phyloP scores from a whole-genome alignment of 2,329 filamentous ascomycete species.

The Aureobasidium sp. region DNA sequence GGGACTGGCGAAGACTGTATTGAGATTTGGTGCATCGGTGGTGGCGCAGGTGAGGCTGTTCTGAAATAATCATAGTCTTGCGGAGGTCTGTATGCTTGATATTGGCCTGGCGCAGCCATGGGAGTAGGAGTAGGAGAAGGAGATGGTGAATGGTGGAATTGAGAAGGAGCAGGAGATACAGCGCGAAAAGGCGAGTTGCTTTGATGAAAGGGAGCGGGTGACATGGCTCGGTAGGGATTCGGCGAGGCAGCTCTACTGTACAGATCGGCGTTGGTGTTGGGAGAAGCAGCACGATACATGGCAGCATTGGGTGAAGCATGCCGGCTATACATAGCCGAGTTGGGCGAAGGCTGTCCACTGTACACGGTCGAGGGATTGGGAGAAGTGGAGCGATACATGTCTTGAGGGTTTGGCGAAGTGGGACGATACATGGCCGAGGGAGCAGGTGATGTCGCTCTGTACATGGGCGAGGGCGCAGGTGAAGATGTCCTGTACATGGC shows the following conservation, averaged over 20 bases:
- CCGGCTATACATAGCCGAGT: neutral
- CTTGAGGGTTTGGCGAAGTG: constrained; percentile 15
- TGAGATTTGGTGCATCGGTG: constrained; percentile 27
- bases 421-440: constrained; percentile 18
- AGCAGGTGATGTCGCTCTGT: constrained; percentile 20
- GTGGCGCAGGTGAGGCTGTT: constrained; percentile 37
- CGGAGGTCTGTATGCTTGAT: constrained; percentile 19
- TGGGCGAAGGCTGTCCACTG: constrained; percentile 13
- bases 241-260: constrained; percentile 15
- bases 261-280: constrained; percentile 9
- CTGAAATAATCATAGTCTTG: constrained; percentile 29
- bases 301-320: neutral
- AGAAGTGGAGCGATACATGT: constrained; percentile 21
- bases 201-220: constrained; percentile 4
- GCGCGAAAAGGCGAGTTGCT: constrained; percentile 16
- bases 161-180: constrained; percentile 25
- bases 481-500: constrained; percentile 23
- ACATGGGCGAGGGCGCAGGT: constrained; percentile 22
- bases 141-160: constrained; percentile 25
- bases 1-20: constrained; percentile 21
- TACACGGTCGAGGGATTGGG: constrained; percentile 14
- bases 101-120: neutral
- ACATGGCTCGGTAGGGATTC: constrained; percentile 9
- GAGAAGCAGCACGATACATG: constrained; percentile 23
- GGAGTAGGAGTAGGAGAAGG: neutral